Conservation (phyloP, 1,139 yeast genomes). For the Blastobotrys malaysiensis region DNA sequence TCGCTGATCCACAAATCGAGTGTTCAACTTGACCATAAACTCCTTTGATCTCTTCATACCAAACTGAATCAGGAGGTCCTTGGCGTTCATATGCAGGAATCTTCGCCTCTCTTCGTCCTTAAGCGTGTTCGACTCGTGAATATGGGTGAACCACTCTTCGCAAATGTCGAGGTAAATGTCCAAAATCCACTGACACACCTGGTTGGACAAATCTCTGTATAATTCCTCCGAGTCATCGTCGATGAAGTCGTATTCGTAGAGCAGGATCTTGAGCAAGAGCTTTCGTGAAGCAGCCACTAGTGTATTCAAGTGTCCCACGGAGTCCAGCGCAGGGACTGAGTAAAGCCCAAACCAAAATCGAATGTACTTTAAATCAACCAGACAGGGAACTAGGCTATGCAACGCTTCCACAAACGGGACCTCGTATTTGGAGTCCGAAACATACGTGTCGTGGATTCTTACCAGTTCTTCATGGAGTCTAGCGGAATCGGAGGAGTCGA, state of each 20-base stretch:
- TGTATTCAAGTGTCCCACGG: conserved; percentile 45
- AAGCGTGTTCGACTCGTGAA: conserved; percentile 10
- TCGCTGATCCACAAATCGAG: conserved; percentile 31
- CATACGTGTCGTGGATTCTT: conserved; percentile 39
- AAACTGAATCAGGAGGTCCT: conserved; percentile 38
- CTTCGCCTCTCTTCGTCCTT: conserved; percentile 44
- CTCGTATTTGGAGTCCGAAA: conserved; percentile 37
- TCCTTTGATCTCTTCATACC: conserved; percentile 36
- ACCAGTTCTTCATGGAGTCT: conserved; percentile 48
- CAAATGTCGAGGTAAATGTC: conserved; percentile 21
- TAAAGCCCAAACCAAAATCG: conserved; percentile 51
- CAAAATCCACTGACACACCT: conserved; percentile 18
- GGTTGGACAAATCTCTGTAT: conserved; percentile 20
- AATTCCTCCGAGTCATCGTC: conserved; percentile 10
- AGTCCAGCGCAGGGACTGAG: conserved; percentile 51
- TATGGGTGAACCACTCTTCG: conserved; percentile 9
- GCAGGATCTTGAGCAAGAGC: conserved; percentile 38
- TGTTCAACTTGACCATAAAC: conserved; percentile 37
- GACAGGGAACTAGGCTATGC: conserved; percentile 36
- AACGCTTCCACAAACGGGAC: conserved; percentile 45
- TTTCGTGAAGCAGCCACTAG: conserved; percentile 41
- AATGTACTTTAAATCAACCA: conserved; percentile 40
- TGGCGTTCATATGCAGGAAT: conserved; percentile 44
- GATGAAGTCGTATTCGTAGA: conserved; percentile 24
- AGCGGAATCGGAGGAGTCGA: conserved; percentile 34